A percentile compares a stretch with the other conserved stretches of the same genome.
phyloP scores from a whole-genome alignment of 306 rosid genomes.

The Canavalia gladiata region DNA sequence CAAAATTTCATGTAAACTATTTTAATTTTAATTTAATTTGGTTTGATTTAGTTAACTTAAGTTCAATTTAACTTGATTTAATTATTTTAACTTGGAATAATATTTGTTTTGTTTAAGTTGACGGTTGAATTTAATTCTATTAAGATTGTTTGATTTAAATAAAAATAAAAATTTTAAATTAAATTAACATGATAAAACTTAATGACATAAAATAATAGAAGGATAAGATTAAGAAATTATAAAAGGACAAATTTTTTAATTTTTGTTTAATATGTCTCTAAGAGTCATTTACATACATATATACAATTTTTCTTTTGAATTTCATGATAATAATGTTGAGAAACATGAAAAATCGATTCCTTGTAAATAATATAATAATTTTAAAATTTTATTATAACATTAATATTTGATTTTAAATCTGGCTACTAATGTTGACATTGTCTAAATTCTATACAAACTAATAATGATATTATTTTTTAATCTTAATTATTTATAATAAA shows the following conservation, averaged over 20 bases:
- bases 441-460: no score
- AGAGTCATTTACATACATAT: neutral
- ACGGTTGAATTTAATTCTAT: neutral
- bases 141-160: no score
- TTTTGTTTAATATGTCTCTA: neutral
- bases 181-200: no score
- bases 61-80: neutral
- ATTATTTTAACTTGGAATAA: neutral
- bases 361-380: neutral
- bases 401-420: no score
- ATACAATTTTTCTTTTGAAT: neutral
- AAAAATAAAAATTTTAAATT: no score
- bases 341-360: neutral
- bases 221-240: neutral
- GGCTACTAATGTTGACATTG: no score
- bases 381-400: neutral
- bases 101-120: neutral
- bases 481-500: no score
- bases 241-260: neutral
- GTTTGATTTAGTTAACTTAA: neutral
- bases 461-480: no score
- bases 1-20: no score
- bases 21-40: neutral
- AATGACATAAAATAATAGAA: no score
- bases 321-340: neutral